Base-by-base conservation (phyloP, 768 basidiomycete species). In the Suillus luteus region DNA sequence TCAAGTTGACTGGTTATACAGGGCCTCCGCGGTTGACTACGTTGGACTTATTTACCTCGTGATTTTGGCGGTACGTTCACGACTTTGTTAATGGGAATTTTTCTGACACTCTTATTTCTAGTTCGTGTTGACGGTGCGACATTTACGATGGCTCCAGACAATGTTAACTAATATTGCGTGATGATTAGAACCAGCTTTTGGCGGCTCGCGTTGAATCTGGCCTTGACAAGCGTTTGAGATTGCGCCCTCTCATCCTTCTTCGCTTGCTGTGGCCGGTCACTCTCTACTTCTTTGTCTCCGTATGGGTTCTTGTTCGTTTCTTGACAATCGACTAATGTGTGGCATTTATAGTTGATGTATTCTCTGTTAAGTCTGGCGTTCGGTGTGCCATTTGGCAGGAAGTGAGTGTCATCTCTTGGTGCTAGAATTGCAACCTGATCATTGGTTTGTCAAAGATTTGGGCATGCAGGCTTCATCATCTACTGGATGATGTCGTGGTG, bases 401-500 rank as follows among this genome's bases (percentile, higher is more conserved):
- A 72, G 80, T 86, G 41, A 38, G 81, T 74, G 11, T 41, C 12
- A 15, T 40, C 40, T 46, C 37, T 31, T 12, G 14, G 9, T 35
- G 40, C 19, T 43, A 38, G 14, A 15, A 9, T 38, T 19, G 38
- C n/a, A 38, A 17, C 12, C 62, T 63, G 27, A 54, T 10, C 35
- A 58, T 59, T 7, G 69, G 22, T 43, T 15, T 38, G 35, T 5
- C 7, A 22, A 58, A 80, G 83, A 62, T 86, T 81, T 58, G 83
- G 83, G 19, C 72, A 72, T 46, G 73, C 73, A 0, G 88, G 88
- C 0, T 86, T 89, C 66, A 65, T 88, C 40, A 75, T 89, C 33
- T 89, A 85, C 69, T 90, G 89, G 88, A 86, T 87, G 85, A 75
- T 87, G 64, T 84, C 83, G 63, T 89, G 80, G 78, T 46, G 77